Conservation (phyloP, 164 flowering plant genomes). For the Kalanchoe fedtschenkoi region DNA sequence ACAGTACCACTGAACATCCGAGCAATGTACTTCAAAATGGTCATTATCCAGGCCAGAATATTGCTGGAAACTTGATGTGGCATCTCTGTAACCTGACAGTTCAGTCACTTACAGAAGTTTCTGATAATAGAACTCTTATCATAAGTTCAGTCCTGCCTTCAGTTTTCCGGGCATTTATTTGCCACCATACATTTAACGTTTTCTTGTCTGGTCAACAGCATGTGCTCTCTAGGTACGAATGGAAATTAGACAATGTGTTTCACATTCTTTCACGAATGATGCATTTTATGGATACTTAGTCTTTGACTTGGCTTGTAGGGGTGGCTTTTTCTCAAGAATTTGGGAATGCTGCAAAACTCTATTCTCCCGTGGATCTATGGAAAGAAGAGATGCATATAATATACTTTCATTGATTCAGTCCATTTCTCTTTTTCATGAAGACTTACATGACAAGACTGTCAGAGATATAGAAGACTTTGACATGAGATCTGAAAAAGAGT, state of each 20-base stretch:
- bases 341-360: conserved; percentile 72
- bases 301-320: conserved; percentile 32
- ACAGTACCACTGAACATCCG: conserved; percentile 12
- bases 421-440: conserved; percentile 24
- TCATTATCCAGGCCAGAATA: conserved; percentile 18
- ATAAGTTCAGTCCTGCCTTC: conserved; percentile 50
- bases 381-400: conserved; percentile 73
- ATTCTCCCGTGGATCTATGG: conserved; percentile 51
- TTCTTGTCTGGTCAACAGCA: conserved; percentile 22
- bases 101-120: conserved; percentile 45
- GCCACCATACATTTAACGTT: conserved; percentile 24
- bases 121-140: conserved; percentile 57
- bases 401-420: conserved; percentile 60
- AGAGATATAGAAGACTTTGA: conserved; percentile 26
- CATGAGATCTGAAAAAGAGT: conserved; percentile 41
- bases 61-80: conserved; percentile 49
- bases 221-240: conserved; percentile 43
- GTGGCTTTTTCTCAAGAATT: conserved; percentile 29
- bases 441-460: conserved; percentile 15
- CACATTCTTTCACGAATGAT: neutral
- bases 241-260: neutral
- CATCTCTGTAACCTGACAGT: conserved; percentile 49
- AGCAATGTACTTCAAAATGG: conserved; percentile 18
- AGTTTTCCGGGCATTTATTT: conserved; percentile 49
- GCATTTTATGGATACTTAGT: neutral